Base-by-base conservation (phyloP, 345 rosid species). In the Populus ilicifolia region DNA sequence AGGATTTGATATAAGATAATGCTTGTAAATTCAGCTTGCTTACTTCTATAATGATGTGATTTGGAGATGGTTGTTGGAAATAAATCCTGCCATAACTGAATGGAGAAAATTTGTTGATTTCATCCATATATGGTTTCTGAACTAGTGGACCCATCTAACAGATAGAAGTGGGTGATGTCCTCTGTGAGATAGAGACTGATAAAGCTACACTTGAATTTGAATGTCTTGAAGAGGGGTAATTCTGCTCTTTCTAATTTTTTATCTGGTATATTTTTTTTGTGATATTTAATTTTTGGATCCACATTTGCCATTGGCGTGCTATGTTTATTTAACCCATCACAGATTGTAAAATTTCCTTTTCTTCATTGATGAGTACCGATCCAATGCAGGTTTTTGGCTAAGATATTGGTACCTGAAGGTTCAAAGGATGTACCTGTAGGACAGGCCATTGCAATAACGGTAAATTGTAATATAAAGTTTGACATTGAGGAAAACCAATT, bases 171-270 rank as follows among this genome's bases (percentile, higher is more conserved):
- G 99, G 98, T 8, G 99, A 95, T 84, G 68, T 95, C 69, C 84
- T 93, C 41, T 95, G 99, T 70, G 97, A 95, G 78, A 92, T 95
- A 81, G 98, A 95, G 93, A 95, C 99, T 25, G 99, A 95, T 84
- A 95, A 95, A 88, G 98, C 98, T 29, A 95, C 99, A 20, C 84
- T 93, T 79, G 98, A 93, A 87, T 87, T 90, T 86, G 98, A 95
- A 88, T 79, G 93, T 81, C 99, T 93, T 80, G 99, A 95, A 82
- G 99, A 93, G 76, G 98, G 99, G 99, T 95, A 89, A 80, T 69
- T 73, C 73, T 79, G 43, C 82, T 75, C 62, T 73, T 77, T 67
- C 8, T 43, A 13, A 50, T 70, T 70, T 69, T 73, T 80, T 33
- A 33, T 81, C 73, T 29, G 21, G 71, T 59, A 70, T 39, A 70